Evolutionary conservation across 2,329 filamentous ascomycete genomes (phyloP), one percentile per base, ranked within the genome.

Genomic region (Colletotrichum tabaci): DNA sequence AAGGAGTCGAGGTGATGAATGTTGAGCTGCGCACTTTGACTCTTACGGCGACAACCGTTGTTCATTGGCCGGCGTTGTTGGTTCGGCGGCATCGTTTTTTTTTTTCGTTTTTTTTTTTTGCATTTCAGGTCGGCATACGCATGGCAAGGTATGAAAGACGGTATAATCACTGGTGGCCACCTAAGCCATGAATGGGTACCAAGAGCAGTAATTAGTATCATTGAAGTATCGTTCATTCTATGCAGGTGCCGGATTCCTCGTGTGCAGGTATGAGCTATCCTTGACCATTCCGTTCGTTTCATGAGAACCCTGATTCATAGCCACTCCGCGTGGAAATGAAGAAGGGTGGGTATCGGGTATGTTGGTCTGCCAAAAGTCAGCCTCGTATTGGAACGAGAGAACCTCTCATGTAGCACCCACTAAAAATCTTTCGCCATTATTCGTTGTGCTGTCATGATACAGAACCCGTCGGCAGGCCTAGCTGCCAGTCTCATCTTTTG

Each of bases 31-130:
- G 30, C 18, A 13, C 13, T 56, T 16, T 30, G 16, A 9, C 10
- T 42, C 42, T 52, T 42, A 18, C 23, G 44, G 49, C 50, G 38
- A 56, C 44, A 46, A 30, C 35, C 13, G n/a, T 55, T 57, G 15
- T 67, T 66, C 64, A 62, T 68, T 18, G 57, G 42, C 47, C 6
- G 68, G 65, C 58, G 68, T 71, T 67, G 42, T 56, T 23, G 53
- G 60, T 56, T 61, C 21, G 40, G 58, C 46, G 49, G 58, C 44
- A 67, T 71, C 21, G 2, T 56, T 40, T 21, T 7, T 40, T 56
- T 40, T 21, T 7, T 40, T 12, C 26, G 21, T 61, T 47, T 67
- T 38, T 38, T 38, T 38, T 21, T 21, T 21, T 7, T 56, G 53
- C 30, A 56, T 61, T 47, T 67, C 21, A 30, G 13, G 15, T 50